Evolutionary conservation across 1,284 basidiomycete genomes (phyloP).

Genomic region (Cronartium ribicola): DNA sequence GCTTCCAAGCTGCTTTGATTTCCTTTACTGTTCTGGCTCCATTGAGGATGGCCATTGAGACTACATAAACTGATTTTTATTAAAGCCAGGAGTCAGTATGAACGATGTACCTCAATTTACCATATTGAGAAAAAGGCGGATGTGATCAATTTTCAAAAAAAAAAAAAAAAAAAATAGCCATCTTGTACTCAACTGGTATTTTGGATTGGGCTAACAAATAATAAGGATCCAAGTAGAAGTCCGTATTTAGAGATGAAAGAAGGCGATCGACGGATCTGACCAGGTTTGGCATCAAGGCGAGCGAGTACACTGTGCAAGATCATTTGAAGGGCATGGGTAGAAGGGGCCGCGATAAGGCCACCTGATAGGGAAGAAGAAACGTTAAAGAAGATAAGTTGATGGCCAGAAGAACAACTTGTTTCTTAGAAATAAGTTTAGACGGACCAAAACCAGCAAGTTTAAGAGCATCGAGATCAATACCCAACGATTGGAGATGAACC

Average conservation of each 20-base stretch:
- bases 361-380: neutral
- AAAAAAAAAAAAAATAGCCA: neutral
- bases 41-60: constrained; percentile 77
- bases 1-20: constrained; percentile 52
- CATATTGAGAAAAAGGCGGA: constrained; percentile 15
- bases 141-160: neutral
- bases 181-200: constrained; percentile 59
- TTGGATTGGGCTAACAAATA: constrained; percentile 73
- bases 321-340: constrained; percentile 12
- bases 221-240: constrained; percentile 72
- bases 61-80: constrained; percentile 57
- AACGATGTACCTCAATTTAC: constrained; percentile 3
- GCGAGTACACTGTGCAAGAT: constrained; percentile 17
- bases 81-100: constrained; percentile 14
- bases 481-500: constrained; percentile 59
- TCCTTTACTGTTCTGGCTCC: constrained; percentile 68
- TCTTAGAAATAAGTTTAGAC: constrained; percentile 72
- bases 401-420: constrained; percentile 58
- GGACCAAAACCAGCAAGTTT: constrained; percentile 82
- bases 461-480: constrained; percentile 63
- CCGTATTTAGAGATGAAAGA: constrained; percentile 61
- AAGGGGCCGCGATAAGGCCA: constrained; percentile 27
- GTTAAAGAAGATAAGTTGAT: constrained; percentile 69
- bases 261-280: neutral
- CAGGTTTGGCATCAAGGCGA: constrained; percentile 3